Conservation (phyloP, 1,139 yeast species). For the Taiozyma sp. region DNA sequence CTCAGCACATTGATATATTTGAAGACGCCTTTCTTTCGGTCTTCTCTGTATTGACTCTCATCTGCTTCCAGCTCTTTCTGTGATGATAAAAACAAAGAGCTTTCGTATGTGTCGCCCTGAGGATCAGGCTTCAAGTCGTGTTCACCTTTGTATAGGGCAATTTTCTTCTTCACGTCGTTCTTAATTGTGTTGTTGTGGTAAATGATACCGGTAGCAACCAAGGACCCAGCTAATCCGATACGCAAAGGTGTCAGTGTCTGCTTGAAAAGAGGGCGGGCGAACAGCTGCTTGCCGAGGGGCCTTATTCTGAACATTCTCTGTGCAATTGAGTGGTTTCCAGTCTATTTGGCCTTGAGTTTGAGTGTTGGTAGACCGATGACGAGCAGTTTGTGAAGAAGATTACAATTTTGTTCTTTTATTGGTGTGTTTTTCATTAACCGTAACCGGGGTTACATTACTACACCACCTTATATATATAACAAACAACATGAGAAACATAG, state of each 20-base stretch:
- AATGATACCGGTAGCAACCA: neutral
- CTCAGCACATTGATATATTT: conserved; percentile 34
- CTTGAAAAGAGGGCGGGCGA: neutral
- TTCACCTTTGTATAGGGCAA: neutral
- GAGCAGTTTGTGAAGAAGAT: too few relatives aligned
- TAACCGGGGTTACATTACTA: neutral
- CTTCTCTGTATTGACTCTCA: conserved; percentile 24
- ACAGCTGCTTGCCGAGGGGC: neutral
- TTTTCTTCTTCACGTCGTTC: conserved; percentile 2
- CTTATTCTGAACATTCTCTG: neutral
- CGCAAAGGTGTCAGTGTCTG: neutral
- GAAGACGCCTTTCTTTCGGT: conserved; percentile 14
- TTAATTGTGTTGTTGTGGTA: neutral
- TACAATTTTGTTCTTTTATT: too few relatives aligned
- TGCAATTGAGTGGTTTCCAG: neutral
- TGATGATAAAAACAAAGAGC: conserved; percentile 61
- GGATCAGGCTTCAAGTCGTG: conserved; percentile 35
- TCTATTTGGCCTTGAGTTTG: too few relatives aligned
- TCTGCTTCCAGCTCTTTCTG: conserved; percentile 43
- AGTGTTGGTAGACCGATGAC: neutral
- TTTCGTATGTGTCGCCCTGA: conserved; percentile 60
- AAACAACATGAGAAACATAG: neutral
- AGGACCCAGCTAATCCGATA: neutral
- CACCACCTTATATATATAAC: neutral
- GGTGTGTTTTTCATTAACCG: neutral